phyloP scores from a whole-genome alignment of 257 asterid species.

The Ilex aquifolium region DNA sequence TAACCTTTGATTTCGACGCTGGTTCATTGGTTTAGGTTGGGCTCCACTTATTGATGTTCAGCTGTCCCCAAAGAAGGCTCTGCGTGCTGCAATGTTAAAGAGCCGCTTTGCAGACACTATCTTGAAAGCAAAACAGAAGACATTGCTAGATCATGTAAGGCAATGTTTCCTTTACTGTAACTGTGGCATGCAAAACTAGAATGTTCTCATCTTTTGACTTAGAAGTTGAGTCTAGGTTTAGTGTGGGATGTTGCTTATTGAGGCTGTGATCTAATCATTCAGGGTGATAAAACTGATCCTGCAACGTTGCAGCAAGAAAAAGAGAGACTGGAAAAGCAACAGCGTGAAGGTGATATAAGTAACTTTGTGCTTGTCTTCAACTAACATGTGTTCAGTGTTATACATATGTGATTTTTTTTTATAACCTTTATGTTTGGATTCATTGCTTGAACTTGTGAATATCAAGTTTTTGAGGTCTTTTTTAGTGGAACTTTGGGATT shows the following conservation, averaged over 20 bases:
- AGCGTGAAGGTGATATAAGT: conserved; percentile 41
- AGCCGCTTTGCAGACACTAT: conserved; percentile 79
- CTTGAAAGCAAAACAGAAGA: conserved; percentile 52
- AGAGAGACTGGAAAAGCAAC: conserved; percentile 52
- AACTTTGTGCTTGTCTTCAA: background rate
- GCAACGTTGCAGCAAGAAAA: conserved; percentile 43
- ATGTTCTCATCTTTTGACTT: background rate
- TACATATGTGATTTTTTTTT: no score
- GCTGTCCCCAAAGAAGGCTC: conserved; percentile 61
- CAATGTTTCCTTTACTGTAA: background rate
- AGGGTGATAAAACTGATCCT: conserved; percentile 46
- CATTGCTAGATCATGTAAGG: conserved; percentile 26
- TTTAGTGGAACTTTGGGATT: no score
- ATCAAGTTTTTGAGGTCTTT: no score
- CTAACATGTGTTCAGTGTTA: no score
- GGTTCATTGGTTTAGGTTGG: conserved; percentile 29
- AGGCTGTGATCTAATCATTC: conserved; percentile 11
- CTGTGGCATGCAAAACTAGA: background rate
- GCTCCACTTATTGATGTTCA: conserved; percentile 23
- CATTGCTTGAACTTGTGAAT: no score
- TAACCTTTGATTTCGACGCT: background rate
- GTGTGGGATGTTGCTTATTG: background rate
- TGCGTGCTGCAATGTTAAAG: conserved; percentile 73
- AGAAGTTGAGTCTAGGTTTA: background rate
- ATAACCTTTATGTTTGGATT: no score